A percentile compares a stretch with the other conserved stretches of the same genome.
These are phyloP conservation scores for Prototheca wickerhamii DNA, from an alignment of 163 green algal species.

Conservation along the genomic window DNA sequence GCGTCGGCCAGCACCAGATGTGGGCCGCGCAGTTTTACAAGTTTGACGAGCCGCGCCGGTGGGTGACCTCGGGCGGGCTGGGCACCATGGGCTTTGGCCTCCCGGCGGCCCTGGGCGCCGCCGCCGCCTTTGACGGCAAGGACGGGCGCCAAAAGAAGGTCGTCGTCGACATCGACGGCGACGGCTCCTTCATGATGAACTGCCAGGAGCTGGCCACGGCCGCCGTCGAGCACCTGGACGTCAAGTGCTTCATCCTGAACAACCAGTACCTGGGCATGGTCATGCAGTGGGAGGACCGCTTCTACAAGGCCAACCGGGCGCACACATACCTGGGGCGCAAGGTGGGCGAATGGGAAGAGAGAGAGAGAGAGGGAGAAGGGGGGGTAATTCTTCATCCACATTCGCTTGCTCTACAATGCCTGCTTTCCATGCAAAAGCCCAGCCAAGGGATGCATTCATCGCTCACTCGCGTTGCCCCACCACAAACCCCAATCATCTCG, in stretches of 20 bases:
- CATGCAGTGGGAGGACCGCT: slow-evolving; percentile 97
- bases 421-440: slow-evolving; percentile 22
- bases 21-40: slow-evolving; percentile 94
- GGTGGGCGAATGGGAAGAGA: slow-evolving; percentile 47
- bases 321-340: slow-evolving; percentile 94
- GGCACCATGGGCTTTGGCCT: slow-evolving; percentile 98
- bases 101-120: slow-evolving; percentile 81
- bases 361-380: no score
- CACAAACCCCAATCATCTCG: not conserved
- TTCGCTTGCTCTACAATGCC: not conserved
- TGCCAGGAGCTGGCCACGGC: slow-evolving; percentile 93
- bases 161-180: slow-evolving; percentile 97
- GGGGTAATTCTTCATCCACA: no score
- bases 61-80: slow-evolving; percentile 73
- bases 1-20: slow-evolving; percentile 99
- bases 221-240: slow-evolving; percentile 80
- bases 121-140: slow-evolving; percentile 75
- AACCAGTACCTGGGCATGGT: slow-evolving; percentile 99
- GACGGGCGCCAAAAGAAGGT: slow-evolving; percentile 57
- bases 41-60: slow-evolving; percentile 53
- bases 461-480: not conserved
- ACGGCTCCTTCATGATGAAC: slow-evolving; percentile 98
- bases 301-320: slow-evolving; percentile 98
- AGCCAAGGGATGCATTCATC: not conserved
- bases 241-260: slow-evolving; percentile 98